A percentile compares a stretch with the other conserved stretches of the same genome.
Conservation (phyloP, 2,329 filamentous ascomycete genomes). For the Ceratocystiopsis sp. region DNA sequence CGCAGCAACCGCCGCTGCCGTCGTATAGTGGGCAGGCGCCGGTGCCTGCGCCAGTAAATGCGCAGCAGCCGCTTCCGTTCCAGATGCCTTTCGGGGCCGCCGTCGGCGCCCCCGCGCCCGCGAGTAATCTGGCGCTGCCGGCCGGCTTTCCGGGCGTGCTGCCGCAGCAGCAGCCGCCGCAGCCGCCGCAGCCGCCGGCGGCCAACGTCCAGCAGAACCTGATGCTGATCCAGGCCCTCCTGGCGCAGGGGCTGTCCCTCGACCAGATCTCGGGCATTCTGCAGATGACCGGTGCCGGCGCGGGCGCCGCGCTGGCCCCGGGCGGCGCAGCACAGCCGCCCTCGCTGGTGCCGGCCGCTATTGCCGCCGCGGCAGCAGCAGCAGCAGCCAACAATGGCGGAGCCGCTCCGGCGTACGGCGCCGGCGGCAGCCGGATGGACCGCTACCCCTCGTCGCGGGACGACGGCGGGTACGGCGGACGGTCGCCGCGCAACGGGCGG, state of each 20-base stretch:
- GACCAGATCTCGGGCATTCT: slow-evolving; percentile 54
- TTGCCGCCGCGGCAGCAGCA: slow-evolving; percentile 14
- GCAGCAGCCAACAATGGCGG: slow-evolving; percentile 3
- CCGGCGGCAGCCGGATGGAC: neutral
- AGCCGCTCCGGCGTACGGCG: slow-evolving; percentile 18
- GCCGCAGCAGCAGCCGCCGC: slow-evolving; percentile 14
- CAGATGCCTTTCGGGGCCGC: slow-evolving; percentile 18
- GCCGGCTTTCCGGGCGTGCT: slow-evolving; percentile 3
- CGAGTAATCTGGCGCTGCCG: slow-evolving; percentile 5
- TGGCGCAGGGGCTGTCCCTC: slow-evolving; percentile 57
- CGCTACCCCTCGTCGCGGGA: neutral
- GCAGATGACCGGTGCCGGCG: slow-evolving; percentile 30
- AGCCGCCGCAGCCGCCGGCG: neutral
- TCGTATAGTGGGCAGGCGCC: slow-evolving; percentile 24
- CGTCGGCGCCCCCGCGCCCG: slow-evolving; percentile 9
- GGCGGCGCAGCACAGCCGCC: slow-evolving; percentile 2
- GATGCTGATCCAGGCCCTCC: slow-evolving; percentile 56
- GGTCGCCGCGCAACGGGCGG: slow-evolving; percentile 41
- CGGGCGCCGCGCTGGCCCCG: slow-evolving; percentile 12
- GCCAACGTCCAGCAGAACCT: slow-evolving; percentile 51
- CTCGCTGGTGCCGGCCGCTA: slow-evolving; percentile 6
- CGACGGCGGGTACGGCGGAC: slow-evolving; percentile 39
- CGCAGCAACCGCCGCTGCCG: neutral
- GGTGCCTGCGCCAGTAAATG: slow-evolving; percentile 42
- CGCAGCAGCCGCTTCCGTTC: slow-evolving; percentile 23